Conservation (phyloP, 2,329 filamentous ascomycete species). For the Ophiocordyceps australis region DNA sequence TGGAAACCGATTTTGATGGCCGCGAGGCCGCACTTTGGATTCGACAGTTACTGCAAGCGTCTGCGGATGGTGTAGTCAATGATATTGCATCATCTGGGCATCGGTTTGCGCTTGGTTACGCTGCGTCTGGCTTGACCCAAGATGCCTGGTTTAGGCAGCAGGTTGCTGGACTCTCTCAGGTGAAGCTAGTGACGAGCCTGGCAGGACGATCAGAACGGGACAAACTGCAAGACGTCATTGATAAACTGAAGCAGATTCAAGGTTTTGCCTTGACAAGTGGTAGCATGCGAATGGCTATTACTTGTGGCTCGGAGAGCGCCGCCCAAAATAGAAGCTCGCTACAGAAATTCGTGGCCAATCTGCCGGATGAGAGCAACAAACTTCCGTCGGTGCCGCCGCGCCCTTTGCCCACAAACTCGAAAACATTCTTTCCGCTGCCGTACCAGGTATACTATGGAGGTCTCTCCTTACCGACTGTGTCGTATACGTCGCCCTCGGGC, state of each 20-base stretch:
- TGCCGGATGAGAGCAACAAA: slow-evolving; percentile 18
- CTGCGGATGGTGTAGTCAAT: slow-evolving; percentile 79
- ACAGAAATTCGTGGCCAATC: slow-evolving; percentile 43
- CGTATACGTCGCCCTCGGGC: slow-evolving; percentile 58
- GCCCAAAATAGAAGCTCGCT: slow-evolving; percentile 53
- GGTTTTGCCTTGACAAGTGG: slow-evolving; percentile 52
- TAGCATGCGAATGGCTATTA: slow-evolving; percentile 63
- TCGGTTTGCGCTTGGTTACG: slow-evolving; percentile 66
- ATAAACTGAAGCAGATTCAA: slow-evolving; percentile 75
- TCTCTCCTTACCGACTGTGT: slow-evolving; percentile 63
- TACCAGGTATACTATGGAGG: slow-evolving; percentile 96
- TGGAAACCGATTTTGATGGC: slow-evolving; percentile 81
- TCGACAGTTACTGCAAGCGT: slow-evolving; percentile 68
- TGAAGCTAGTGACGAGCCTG: slow-evolving; percentile 66
- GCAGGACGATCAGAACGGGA: slow-evolving; percentile 55
- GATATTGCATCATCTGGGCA: slow-evolving; percentile 84
- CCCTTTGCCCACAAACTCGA: slow-evolving; percentile 32
- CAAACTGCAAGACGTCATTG: slow-evolving; percentile 55
- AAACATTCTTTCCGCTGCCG: slow-evolving; percentile 82
- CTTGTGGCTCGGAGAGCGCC: slow-evolving; percentile 63
- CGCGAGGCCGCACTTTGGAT: slow-evolving; percentile 68
- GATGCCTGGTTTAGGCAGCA: slow-evolving; percentile 63
- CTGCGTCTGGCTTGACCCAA: slow-evolving; percentile 60
- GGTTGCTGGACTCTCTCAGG: slow-evolving; percentile 76
- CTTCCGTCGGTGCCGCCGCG: slow-evolving; percentile 10